These are phyloP conservation scores for Fusarium chuoi DNA, from an alignment of 2,329 filamentous ascomycete species.

Conservation along the genomic window DNA sequence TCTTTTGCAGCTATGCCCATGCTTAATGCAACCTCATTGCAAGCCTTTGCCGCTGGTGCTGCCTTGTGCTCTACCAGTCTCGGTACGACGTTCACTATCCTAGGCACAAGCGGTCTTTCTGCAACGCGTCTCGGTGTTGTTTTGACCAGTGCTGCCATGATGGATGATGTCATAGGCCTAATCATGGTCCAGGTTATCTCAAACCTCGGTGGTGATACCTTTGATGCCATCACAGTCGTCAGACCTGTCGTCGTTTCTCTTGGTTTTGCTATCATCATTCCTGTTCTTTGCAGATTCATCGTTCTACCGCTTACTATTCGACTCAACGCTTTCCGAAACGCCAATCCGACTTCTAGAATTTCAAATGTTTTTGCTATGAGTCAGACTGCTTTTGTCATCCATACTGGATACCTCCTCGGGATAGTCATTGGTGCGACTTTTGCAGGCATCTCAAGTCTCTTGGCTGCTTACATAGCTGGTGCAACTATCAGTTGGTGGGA, in stretches of 20 bases:
- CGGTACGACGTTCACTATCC: conserved; percentile 73
- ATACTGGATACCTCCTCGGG: conserved; percentile 61
- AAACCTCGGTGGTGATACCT: conserved; percentile 60
- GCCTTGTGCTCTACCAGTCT: conserved; percentile 79
- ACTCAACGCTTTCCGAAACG: conserved; percentile 48
- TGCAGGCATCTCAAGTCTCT: conserved; percentile 70
- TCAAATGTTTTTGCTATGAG: conserved; percentile 41
- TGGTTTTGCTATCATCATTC: conserved; percentile 60
- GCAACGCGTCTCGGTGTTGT: conserved; percentile 67
- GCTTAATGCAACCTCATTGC: conserved; percentile 61
- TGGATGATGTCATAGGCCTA: conserved; percentile 82
- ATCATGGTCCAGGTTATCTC: conserved; percentile 82
- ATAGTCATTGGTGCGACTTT: conserved; percentile 64
- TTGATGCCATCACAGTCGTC: conserved; percentile 52
- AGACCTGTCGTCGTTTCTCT: conserved; percentile 60
- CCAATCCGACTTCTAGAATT: conserved; percentile 33
- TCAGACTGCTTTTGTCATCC: conserved; percentile 55
- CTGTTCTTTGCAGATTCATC: conserved; percentile 58
- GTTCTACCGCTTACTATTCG: conserved; percentile 53
- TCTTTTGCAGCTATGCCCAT: conserved; percentile 69
- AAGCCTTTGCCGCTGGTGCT: conserved; percentile 78
- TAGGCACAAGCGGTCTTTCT: conserved; percentile 55
- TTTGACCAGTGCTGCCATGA: conserved; percentile 78
- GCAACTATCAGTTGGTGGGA: conserved; percentile 70
- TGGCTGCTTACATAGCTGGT: conserved; percentile 72